Base-by-base conservation (phyloP, 2,329 filamentous ascomycete genomes). In the Emmonsiellopsis sp. region DNA sequence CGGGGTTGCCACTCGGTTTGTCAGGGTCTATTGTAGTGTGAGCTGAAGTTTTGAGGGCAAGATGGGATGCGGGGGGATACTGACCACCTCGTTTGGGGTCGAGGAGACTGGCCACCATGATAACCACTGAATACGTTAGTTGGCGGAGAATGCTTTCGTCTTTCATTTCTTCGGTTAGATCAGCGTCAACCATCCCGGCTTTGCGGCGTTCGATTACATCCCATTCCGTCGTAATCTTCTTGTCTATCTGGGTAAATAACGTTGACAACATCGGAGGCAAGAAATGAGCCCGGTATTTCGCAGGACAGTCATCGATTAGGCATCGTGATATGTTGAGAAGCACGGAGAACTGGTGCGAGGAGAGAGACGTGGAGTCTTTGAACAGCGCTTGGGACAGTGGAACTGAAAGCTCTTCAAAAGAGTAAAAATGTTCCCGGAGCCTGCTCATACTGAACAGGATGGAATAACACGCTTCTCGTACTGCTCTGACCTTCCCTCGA, bases 131-230 rank as follows among this genome's bases (percentile, higher is more conserved):
- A 69, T 94, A 93, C 0, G 92, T 96, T 49, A 97, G 79, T 67
- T 96, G 90, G 16, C 93, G 83, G 45, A 98, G 75, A 32, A 98
- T 94, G 65, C 92, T 97, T 69, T 98, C 93, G 6, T 89, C 85
- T 71, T 96, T 95, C 93, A 98, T 98, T 73, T 98, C 93, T 61
- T 96, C 90, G 1, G 87, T 88, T 51, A 98, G 74, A 55, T 88
- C 87, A 53, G 91, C 89, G 16, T 85, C 84, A 3, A 84, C 84
- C 1, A 84, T 79, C 42, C 80, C 79, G 10, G 83, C 74, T 65
- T 75, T 64, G 63, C 72, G 61, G 66, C 76, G 62, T 55, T 84
- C 81, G 54, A 96, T 82, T 59, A 82, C 82, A 57, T 85, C 82
- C 93, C 93, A 98, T 67, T 97, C 92, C 0, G 80, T 77, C 35